phyloP scores from a whole-genome alignment of 208 protist genomes.

The Leishmania major region DNA sequence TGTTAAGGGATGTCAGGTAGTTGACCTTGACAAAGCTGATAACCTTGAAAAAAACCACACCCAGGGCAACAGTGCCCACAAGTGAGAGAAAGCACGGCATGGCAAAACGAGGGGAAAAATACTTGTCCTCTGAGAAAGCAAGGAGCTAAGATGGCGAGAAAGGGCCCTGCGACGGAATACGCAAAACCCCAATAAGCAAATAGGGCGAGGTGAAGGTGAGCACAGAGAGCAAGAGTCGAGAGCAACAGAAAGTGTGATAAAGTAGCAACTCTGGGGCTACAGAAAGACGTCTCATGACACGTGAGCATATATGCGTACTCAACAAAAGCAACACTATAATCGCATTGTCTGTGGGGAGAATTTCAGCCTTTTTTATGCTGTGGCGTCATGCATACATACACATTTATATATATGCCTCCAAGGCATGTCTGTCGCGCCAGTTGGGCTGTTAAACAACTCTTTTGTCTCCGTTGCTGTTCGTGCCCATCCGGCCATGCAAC shows the following conservation, averaged over 20 bases:
- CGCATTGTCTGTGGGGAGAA: not conserved
- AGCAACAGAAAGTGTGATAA: not conserved
- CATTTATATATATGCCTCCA: no score
- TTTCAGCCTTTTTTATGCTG: not conserved
- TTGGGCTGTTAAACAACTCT: not conserved
- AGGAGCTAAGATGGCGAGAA: not conserved
- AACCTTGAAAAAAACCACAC: constrained; percentile 36
- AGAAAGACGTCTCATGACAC: not conserved
- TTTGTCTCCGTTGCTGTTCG: not conserved
- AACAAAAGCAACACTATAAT: not conserved
- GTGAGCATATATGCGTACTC: not conserved
- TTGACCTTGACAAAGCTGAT: constrained; percentile 57
- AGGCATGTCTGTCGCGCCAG: not conserved
- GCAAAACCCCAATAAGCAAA: not conserved
- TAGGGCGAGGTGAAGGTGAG: not conserved
- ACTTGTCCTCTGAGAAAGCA: not conserved
- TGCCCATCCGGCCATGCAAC: not conserved
- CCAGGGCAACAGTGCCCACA: constrained; percentile 45
- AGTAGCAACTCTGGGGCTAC: not conserved
- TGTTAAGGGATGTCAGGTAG: constrained; percentile 55
- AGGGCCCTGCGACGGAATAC: not conserved
- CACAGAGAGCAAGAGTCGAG: not conserved
- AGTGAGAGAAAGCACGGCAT: constrained; percentile 31
- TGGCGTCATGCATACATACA: no score
- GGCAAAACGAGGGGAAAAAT: not conserved